phyloP scores from a whole-genome alignment of 129 eudicot species.

The Flaveria sonorensis region DNA sequence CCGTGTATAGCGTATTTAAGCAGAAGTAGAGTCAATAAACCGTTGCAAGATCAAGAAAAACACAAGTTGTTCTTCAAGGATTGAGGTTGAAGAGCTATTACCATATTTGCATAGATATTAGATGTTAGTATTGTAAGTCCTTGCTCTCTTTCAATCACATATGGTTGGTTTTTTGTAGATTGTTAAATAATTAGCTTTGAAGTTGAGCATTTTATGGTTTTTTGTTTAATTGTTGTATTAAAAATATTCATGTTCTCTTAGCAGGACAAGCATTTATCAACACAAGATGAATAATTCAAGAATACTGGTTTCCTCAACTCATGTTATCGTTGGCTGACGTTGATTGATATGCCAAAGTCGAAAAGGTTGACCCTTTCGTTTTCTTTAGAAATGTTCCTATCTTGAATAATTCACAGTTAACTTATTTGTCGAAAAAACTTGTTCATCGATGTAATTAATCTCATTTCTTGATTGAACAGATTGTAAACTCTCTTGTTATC shows the following conservation, averaged over 20 bases:
- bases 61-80: conserved; percentile 56
- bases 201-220: neutral
- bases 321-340: neutral
- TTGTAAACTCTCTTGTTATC: neutral
- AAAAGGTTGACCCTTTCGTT: neutral
- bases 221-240: neutral
- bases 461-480: conserved; percentile 6
- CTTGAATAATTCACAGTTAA: neutral
- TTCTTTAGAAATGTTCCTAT: neutral
- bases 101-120: conserved; percentile 51
- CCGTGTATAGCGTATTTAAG: conserved; percentile 71
- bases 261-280: neutral
- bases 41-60: conserved; percentile 65
- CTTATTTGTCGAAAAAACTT: neutral
- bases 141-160: conserved; percentile 9
- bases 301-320: neutral
- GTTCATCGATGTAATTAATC: neutral
- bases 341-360: neutral
- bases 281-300: conserved; percentile 7
- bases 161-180: neutral
- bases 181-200: neutral
- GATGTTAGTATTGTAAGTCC: conserved; percentile 26
- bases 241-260: neutral
- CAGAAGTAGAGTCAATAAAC: conserved; percentile 77
- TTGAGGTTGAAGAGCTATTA: conserved; percentile 83